These are phyloP conservation scores for Lachnellula cervina DNA, from an alignment of 2,329 filamentous ascomycete genomes.

Conservation along the genomic window DNA sequence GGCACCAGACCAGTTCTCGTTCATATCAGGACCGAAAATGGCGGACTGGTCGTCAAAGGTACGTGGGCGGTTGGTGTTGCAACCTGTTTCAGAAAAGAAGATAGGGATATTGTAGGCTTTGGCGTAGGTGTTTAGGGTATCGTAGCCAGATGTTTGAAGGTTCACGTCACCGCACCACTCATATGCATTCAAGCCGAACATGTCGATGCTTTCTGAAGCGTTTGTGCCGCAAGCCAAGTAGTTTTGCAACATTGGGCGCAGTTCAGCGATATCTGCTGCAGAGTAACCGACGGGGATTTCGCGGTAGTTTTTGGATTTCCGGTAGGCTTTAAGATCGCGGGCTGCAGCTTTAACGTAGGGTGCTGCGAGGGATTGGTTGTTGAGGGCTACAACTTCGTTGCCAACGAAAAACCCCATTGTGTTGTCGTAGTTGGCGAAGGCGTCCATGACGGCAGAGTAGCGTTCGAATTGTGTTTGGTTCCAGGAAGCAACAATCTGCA, in stretches of 20 bases:
- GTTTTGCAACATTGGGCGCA: slow-evolving; percentile 57
- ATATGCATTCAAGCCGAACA: slow-evolving; percentile 83
- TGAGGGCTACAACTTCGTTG: slow-evolving; percentile 74
- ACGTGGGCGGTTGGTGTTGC: slow-evolving; percentile 60
- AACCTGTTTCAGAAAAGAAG: slow-evolving; percentile 87
- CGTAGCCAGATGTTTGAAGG: slow-evolving; percentile 65
- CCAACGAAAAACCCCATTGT: slow-evolving; percentile 80
- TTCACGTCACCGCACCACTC: slow-evolving; percentile 62
- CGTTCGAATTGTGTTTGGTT: slow-evolving; percentile 64
- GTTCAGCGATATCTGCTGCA: slow-evolving; percentile 73
- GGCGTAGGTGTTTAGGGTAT: slow-evolving; percentile 60
- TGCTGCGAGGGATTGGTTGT: slow-evolving; percentile 57
- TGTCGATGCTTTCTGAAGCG: slow-evolving; percentile 66
- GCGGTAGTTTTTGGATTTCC: slow-evolving; percentile 70
- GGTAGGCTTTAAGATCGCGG: slow-evolving; percentile 78
- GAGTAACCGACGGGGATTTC: slow-evolving; percentile 83
- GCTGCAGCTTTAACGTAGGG: slow-evolving; percentile 80
- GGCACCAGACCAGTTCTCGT: slow-evolving; percentile 63
- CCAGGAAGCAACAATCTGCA: slow-evolving; percentile 60
- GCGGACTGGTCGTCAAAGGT: slow-evolving; percentile 68
- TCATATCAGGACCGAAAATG: slow-evolving; percentile 73
- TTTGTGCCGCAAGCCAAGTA: slow-evolving; percentile 78
- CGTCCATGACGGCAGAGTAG: slow-evolving; percentile 27
- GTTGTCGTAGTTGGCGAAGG: slow-evolving; percentile 60
- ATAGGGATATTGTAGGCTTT: slow-evolving; percentile 74